Conservation (phyloP, 2,329 filamentous ascomycete species). For the Paecilomyces formosus region DNA sequence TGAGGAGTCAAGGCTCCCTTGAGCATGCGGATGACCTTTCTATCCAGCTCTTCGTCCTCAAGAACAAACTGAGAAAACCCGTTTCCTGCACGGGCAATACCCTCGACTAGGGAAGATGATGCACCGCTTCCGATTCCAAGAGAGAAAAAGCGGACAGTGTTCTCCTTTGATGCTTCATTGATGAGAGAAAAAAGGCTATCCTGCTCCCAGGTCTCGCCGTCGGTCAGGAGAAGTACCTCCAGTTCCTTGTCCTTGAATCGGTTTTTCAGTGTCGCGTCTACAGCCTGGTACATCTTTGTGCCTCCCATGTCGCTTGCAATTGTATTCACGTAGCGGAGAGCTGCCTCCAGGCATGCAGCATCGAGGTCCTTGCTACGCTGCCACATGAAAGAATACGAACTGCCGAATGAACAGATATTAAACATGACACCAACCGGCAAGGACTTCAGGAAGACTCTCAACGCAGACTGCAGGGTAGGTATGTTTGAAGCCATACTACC, state of each 20-base stretch:
- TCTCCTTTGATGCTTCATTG: constrained; percentile 33
- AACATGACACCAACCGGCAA: constrained; percentile 50
- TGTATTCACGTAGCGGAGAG: constrained; percentile 34
- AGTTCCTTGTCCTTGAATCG: constrained; percentile 40
- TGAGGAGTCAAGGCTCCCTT: constrained; percentile 63
- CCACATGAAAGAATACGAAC: constrained; percentile 41
- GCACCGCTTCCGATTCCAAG: constrained; percentile 47
- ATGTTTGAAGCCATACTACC: constrained; percentile 52
- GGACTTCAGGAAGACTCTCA: constrained; percentile 53
- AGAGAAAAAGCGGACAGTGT: constrained; percentile 48
- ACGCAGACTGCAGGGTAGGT: constrained; percentile 39
- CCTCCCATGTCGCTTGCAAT: constrained; percentile 46
- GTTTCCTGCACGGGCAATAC: constrained; percentile 50
- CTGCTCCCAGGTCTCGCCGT: constrained; percentile 49
- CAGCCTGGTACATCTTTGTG: constrained; percentile 45
- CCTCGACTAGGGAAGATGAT: constrained; percentile 52
- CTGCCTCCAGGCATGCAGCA: constrained; percentile 37
- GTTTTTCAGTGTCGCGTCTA: constrained; percentile 41
- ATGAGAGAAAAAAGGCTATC: constrained; percentile 42
- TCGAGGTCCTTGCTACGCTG: constrained; percentile 40
- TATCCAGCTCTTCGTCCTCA: constrained; percentile 58
- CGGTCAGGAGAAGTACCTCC: constrained; percentile 50
- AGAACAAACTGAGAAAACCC: constrained; percentile 57
- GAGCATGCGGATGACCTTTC: constrained; percentile 65
- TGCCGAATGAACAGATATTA: constrained; percentile 54